Conservation (phyloP, 345 rosid species). For the Clarkia xantiana region DNA sequence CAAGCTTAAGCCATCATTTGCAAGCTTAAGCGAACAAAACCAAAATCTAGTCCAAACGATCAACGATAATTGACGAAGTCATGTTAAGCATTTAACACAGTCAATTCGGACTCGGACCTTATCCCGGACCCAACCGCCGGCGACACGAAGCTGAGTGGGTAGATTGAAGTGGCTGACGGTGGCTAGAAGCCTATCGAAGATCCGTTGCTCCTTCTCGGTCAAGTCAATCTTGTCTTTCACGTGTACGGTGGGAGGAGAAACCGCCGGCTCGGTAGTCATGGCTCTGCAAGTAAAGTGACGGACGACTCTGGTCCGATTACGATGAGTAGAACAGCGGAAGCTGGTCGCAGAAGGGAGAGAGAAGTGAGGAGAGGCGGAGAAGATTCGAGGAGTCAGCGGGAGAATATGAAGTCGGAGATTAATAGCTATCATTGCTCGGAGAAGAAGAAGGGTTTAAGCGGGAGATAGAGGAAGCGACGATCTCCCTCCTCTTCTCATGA, state of each 20-base stretch:
- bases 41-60: too few relatives aligned
- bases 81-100: too few relatives aligned
- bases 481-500: background rate
- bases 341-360: background rate
- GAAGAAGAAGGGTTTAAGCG: background rate
- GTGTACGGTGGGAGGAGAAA: slow-evolving; percentile 13
- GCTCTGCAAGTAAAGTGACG: slow-evolving; percentile 13
- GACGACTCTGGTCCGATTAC: background rate
- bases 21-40: background rate
- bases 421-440: slow-evolving; percentile 7
- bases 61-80: too few relatives aligned
- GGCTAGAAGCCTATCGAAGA: slow-evolving; percentile 56
- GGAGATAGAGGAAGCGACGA: background rate
- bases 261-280: slow-evolving; percentile 14
- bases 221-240: slow-evolving; percentile 50
- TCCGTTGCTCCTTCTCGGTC: slow-evolving; percentile 44
- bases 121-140: slow-evolving; percentile 99
- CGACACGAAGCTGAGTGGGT: slow-evolving; percentile 73
- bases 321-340: background rate
- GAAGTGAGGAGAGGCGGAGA: slow-evolving; percentile 7
- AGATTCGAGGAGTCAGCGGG: slow-evolving; percentile 2
- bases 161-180: slow-evolving; percentile 54
- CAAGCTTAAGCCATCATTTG: too few relatives aligned
- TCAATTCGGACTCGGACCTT: slow-evolving; percentile 29
- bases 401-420: slow-evolving; percentile 21